These are phyloP conservation scores for Neofusicoccum sp. DNA, from an alignment of 2,329 filamentous ascomycete genomes.

Conservation along the genomic window DNA sequence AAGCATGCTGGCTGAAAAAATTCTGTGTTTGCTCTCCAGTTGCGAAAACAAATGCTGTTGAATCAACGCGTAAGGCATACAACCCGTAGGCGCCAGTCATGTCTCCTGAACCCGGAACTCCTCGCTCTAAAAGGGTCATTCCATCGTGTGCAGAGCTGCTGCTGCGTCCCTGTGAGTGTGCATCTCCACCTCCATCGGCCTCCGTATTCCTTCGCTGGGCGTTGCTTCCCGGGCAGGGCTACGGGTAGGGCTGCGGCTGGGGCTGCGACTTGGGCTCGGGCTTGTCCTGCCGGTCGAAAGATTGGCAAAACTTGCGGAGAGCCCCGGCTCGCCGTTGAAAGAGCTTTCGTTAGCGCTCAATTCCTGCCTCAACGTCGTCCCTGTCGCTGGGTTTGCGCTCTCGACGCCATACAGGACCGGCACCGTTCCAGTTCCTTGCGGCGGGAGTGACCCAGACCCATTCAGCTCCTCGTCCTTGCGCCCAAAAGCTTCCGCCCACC, in stretches of 20 bases:
- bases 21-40: background rate
- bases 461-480: conserved; percentile 94
- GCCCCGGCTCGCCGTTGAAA: conserved; percentile 14
- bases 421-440: conserved; percentile 25
- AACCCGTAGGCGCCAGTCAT: conserved; percentile 7
- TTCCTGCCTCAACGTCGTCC: conserved; percentile 26
- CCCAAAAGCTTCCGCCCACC: conserved; percentile 90
- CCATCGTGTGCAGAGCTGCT: conserved; percentile 12
- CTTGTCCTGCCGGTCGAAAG: conserved; percentile 29
- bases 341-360: conserved; percentile 26
- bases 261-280: conserved; percentile 26
- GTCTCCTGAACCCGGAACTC: conserved; percentile 8
- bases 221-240: conserved; percentile 19
- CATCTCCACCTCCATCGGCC: conserved; percentile 37
- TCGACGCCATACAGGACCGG: conserved; percentile 36
- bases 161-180: conserved; percentile 24
- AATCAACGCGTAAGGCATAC: background rate
- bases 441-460: conserved; percentile 41
- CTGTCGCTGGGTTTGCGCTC: conserved; percentile 32
- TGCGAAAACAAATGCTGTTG: background rate
- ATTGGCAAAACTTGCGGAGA: conserved; percentile 32
- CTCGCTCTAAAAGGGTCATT: conserved; percentile 16
- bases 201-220: conserved; percentile 15
- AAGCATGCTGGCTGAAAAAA: background rate
- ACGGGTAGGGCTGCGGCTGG: background rate